Conservation (phyloP, 2,329 filamentous ascomycete species). For the Cryoendolithus antarcticus region DNA sequence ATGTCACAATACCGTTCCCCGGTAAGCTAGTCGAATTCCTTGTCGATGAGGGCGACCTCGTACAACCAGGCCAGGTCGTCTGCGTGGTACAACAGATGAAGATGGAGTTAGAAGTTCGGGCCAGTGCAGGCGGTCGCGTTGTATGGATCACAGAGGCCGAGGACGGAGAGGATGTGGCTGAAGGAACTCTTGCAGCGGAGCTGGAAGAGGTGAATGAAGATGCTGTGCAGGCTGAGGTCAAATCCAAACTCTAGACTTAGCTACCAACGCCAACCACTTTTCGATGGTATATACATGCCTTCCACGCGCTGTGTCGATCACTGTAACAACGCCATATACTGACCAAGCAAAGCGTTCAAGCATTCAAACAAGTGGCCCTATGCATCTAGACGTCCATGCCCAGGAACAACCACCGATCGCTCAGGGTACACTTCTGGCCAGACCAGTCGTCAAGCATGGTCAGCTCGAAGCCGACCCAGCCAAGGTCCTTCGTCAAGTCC, state of each 20-base stretch:
- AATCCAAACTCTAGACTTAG: background rate
- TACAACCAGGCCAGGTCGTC: constrained; percentile 41
- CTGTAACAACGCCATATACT: too few species aligned
- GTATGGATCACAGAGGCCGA: constrained; percentile 42
- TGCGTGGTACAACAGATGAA: constrained; percentile 55
- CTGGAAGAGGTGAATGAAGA: constrained; percentile 28
- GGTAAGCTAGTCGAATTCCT: constrained; percentile 49
- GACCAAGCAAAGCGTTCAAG: too few species aligned
- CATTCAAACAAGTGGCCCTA: too few species aligned
- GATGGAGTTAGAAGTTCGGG: constrained; percentile 54
- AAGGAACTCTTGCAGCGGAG: constrained; percentile 42
- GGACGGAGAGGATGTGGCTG: constrained; percentile 43
- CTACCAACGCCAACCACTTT: too few species aligned
- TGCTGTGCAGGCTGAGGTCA: background rate
- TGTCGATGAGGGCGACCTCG: constrained; percentile 39
- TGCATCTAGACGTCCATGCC: constrained; percentile 62
- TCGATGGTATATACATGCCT: too few species aligned
- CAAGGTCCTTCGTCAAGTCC: constrained; percentile 65
- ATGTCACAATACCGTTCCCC: constrained; percentile 45
- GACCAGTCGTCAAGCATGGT: constrained; percentile 68
- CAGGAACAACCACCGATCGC: constrained; percentile 73
- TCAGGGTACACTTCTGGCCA: constrained; percentile 48
- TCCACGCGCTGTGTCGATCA: too few species aligned
- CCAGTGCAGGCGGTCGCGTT: constrained; percentile 34
- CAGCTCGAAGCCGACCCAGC: constrained; percentile 87